These are phyloP conservation scores for Plantago coronopus DNA, from an alignment of 305 asterid genomes.

Conservation along the genomic window DNA sequence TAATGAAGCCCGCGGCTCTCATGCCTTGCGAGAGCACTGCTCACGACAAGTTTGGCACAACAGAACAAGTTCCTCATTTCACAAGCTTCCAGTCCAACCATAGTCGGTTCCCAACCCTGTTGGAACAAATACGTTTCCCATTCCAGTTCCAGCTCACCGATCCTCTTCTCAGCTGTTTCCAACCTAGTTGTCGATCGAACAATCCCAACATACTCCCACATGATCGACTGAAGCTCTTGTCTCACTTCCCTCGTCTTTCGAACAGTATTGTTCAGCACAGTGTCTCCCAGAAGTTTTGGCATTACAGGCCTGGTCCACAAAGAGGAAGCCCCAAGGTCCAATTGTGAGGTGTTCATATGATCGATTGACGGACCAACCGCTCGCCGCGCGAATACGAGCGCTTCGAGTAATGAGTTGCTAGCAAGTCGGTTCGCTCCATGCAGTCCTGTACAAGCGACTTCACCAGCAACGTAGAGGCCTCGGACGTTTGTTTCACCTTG, in stretches of 20 bases:
- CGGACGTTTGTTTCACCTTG: slow-evolving; percentile 80
- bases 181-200: slow-evolving; percentile 81
- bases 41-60: slow-evolving; percentile 88
- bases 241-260: slow-evolving; percentile 62
- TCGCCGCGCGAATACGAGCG: slow-evolving; percentile 83
- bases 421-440: slow-evolving; percentile 97
- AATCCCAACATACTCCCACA: slow-evolving; percentile 93
- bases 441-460: slow-evolving; percentile 94
- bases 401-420: slow-evolving; percentile 90
- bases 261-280: slow-evolving; percentile 31
- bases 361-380: slow-evolving; percentile 85
- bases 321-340: slow-evolving; percentile 33
- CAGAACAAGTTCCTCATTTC: slow-evolving; percentile 97
- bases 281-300: slow-evolving; percentile 51
- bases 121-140: slow-evolving; percentile 86
- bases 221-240: slow-evolving; percentile 59
- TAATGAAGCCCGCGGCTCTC: slow-evolving; percentile 97
- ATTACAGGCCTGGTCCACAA: slow-evolving; percentile 63
- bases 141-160: slow-evolving; percentile 73
- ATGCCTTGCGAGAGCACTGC: slow-evolving; percentile 84
- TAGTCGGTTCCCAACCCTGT: slow-evolving; percentile 89
- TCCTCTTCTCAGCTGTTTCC: slow-evolving; percentile 64
- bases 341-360: slow-evolving; percentile 39
- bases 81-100: slow-evolving; percentile 91
- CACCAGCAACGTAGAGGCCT: slow-evolving; percentile 93